Percentiles rank a stretch among this genome's conserved stretches.
Evolutionary conservation across 2,329 filamentous ascomycete species (phyloP).

Genomic region (Atkinsonella texensis): DNA sequence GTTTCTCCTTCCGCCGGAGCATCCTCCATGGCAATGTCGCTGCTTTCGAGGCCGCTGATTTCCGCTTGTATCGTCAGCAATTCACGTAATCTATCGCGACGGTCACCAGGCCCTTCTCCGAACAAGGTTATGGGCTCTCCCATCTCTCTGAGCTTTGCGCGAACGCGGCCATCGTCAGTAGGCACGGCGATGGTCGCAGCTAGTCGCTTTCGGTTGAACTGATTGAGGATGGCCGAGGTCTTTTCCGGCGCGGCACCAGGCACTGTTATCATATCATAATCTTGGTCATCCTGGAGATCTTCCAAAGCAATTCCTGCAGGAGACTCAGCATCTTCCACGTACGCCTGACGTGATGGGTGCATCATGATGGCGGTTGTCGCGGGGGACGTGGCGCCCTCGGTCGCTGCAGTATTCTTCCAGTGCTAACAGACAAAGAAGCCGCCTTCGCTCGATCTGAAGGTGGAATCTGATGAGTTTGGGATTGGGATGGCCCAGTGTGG

Average conservation of each 20-base stretch:
- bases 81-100: conserved; percentile 76
- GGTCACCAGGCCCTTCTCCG: conserved; percentile 75
- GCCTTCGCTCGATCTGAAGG: neutral
- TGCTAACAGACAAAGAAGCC: neutral
- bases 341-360: conserved; percentile 85
- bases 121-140: conserved; percentile 94
- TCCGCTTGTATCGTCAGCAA: conserved; percentile 65
- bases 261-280: conserved; percentile 66
- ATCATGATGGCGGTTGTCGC: conserved; percentile 37
- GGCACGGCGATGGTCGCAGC: conserved; percentile 84
- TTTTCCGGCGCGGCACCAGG: conserved; percentile 65
- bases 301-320: conserved; percentile 39
- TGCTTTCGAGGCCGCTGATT: conserved; percentile 40
- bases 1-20: conserved; percentile 46
- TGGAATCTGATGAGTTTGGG: neutral
- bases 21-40: conserved; percentile 52
- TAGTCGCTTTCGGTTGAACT: conserved; percentile 84
- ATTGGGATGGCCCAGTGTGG: neutral
- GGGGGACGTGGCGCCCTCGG: neutral
- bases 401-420: neutral
- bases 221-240: conserved; percentile 71
- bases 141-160: conserved; percentile 66
- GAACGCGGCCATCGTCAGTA: conserved; percentile 83
- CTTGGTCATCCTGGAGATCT: conserved; percentile 54
- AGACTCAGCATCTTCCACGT: conserved; percentile 71